These are phyloP conservation scores for Trichophyton simii DNA, from an alignment of 2,329 filamentous ascomycete genomes.

Conservation along the genomic window DNA sequence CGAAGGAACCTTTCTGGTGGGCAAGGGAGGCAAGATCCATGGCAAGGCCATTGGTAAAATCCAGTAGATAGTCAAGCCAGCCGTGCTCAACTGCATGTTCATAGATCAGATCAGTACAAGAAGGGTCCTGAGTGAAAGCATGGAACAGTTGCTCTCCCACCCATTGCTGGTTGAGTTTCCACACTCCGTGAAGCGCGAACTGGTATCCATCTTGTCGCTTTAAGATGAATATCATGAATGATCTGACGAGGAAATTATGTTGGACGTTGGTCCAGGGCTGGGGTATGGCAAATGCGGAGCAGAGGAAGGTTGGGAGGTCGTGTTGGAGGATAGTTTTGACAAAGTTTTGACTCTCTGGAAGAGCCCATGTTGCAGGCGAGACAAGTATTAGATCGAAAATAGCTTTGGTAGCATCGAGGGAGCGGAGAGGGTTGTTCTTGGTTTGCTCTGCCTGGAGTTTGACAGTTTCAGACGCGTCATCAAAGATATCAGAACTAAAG, in stretches of 20 bases:
- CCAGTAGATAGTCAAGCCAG: slow-evolving; percentile 73
- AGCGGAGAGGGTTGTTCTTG: slow-evolving; percentile 75
- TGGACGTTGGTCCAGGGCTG: slow-evolving; percentile 39
- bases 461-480: slow-evolving; percentile 47
- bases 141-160: slow-evolving; percentile 69
- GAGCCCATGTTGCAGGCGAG: slow-evolving; percentile 45
- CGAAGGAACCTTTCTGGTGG: slow-evolving; percentile 66
- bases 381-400: slow-evolving; percentile 51
- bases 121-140: slow-evolving; percentile 56
- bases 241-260: slow-evolving; percentile 36
- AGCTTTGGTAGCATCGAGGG: slow-evolving; percentile 64
- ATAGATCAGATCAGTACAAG: slow-evolving; percentile 56
- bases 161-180: slow-evolving; percentile 82
- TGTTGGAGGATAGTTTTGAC: slow-evolving; percentile 49
- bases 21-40: slow-evolving; percentile 77
- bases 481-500: slow-evolving; percentile 56
- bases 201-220: slow-evolving; percentile 67
- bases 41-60: slow-evolving; percentile 68
- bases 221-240: slow-evolving; percentile 69
- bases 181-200: slow-evolving; percentile 82
- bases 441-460: slow-evolving; percentile 52
- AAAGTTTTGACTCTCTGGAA: slow-evolving; percentile 44
- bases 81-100: slow-evolving; percentile 69
- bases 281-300: slow-evolving; percentile 37
- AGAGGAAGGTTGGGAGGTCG: slow-evolving; percentile 38